These are phyloP conservation scores for Amphibolis antarctica DNA, from an alignment of 106 monocot species.

Conservation along the genomic window DNA sequence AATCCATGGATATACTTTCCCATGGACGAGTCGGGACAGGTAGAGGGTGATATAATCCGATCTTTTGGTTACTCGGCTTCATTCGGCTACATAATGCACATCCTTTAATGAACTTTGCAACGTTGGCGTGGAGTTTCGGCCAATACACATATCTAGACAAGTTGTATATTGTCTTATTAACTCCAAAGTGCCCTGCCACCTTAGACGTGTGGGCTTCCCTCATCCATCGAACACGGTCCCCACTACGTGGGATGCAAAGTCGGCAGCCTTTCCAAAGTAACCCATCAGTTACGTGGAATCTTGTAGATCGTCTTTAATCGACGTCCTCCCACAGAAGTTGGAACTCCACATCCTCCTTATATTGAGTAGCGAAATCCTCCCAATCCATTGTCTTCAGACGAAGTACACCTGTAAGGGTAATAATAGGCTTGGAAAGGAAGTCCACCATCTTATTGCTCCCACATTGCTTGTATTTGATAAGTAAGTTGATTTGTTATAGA, in stretches of 20 bases:
- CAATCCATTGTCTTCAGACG: neutral
- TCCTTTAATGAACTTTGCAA: neutral
- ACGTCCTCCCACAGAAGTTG: neutral
- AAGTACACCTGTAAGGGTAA: neutral
- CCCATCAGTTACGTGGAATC: neutral
- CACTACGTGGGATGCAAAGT: neutral
- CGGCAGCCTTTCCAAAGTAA: neutral
- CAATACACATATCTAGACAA: neutral
- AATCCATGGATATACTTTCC: no score
- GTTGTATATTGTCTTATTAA: neutral
- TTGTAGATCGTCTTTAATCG: no score
- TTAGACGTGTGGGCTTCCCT: neutral
- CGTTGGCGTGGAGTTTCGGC: neutral
- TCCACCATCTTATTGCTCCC: neutral
- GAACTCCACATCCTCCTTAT: neutral
- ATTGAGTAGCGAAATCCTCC: neutral
- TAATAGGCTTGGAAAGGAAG: neutral
- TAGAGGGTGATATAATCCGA: slow-evolving; percentile 2
- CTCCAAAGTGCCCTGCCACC: neutral
- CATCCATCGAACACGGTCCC: neutral
- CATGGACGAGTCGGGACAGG: no score
- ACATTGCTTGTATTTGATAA: slow-evolving; percentile 3
- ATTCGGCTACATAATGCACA: neutral
- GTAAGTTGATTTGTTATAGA: neutral
- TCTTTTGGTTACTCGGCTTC: neutral